Evolutionary conservation across 2,329 filamentous ascomycete genomes (phyloP).

Genomic region (Claviceps pusilla): DNA sequence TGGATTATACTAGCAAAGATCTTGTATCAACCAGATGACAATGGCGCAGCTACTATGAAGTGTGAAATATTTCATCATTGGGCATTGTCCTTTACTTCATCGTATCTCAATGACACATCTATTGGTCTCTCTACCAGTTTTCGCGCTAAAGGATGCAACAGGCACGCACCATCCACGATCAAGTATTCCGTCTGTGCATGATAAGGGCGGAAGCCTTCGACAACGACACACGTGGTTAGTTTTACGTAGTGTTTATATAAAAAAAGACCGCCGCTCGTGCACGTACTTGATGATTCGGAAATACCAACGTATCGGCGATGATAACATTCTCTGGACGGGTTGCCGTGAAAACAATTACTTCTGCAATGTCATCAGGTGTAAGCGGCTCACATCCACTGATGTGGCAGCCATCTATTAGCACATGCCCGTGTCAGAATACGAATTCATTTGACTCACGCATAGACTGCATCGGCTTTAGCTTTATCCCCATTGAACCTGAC

Average conservation of each 20-base stretch:
- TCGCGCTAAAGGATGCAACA: not conserved
- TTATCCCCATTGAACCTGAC: conserved; percentile 83
- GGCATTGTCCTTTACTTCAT: too few species aligned
- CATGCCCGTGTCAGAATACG: not conserved
- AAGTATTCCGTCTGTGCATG: conserved; percentile 15
- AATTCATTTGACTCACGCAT: conserved; percentile 42
- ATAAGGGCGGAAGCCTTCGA: conserved; percentile 18
- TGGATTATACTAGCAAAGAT: not conserved
- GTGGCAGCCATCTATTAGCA: not conserved
- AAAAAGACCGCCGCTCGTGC: not conserved
- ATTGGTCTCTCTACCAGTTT: not conserved
- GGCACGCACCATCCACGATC: not conserved
- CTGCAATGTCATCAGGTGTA: conserved; percentile 80
- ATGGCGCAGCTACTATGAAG: not conserved
- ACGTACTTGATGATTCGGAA: conserved; percentile 72
- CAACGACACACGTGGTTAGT: not conserved
- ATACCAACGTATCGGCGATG: conserved; percentile 73
- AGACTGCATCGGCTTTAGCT: conserved; percentile 76
- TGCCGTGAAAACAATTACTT: conserved; percentile 75
- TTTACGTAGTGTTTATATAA: not conserved
- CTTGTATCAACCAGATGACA: not conserved
- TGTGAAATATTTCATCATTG: not conserved
- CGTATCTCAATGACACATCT: not conserved
- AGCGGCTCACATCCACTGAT: conserved; percentile 60
- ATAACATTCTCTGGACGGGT: conserved; percentile 81